Evolutionary conservation across 306 rosid genomes (phyloP), one percentile per base, ranked within the genome.

Genomic region (Fagus sylvatica): DNA sequence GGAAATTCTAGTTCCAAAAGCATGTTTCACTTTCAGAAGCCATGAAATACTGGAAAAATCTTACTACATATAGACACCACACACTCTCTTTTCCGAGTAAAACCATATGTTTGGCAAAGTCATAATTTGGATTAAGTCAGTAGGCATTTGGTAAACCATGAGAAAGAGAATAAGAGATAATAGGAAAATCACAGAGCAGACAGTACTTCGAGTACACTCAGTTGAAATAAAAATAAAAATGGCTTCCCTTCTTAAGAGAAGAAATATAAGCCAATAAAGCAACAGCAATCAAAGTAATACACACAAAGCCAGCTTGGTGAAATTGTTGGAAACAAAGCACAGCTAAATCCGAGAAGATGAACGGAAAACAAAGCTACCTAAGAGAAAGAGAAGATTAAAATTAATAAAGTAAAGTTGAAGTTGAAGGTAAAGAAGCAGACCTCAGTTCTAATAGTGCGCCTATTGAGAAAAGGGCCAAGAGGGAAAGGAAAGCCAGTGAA

Each of bases 401-500:
- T 46, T 12, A 72, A 41, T 37, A 69, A 72, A 72, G 40, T n/a
- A n/a, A n/a, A n/a, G n/a, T n/a, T 33, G 60, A 84, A 70, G 73
- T 28, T 72, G 2, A 69, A 80, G 62, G 34, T 6, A 77, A 77
- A 40, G 69, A 53, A 53, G 76, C 59, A 78, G 1, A 95, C 98
- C 91, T 93, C 99, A 61, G 91, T 88, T 74, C 96, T 91, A n/a
- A 79, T 88, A 53, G 99, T 89, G 74, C 90, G 76, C 41, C 99
- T 85, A 37, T 90, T 88, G 72, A 95, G 96, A 69, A 95, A 95
- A 75, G 99, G 98, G 2, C 99, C 99, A 54, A 95, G 89, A 55
- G 99, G 99, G 80, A 95, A 95, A 75, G 99, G 99, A 79, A 95
- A 93, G 0, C 98, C 99, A 36, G 98, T 95, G 86, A 95, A 74